These are phyloP conservation scores for Leishmania arabica DNA, from an alignment of 208 protist species.

Conservation along the genomic window DNA sequence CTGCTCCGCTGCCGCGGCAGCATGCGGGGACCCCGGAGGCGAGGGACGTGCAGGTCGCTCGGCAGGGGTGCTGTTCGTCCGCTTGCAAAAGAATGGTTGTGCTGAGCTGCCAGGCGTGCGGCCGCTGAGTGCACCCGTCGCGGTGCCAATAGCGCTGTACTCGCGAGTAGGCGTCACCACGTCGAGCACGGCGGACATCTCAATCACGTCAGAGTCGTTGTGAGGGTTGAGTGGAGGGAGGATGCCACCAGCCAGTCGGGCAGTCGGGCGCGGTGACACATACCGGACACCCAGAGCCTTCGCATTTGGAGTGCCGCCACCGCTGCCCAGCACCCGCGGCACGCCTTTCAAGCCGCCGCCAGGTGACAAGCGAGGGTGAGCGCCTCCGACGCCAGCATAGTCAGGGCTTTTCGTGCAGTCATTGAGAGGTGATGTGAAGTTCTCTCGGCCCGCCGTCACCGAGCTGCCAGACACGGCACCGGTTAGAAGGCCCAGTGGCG, in stretches of 20 bases:
- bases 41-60: conserved; percentile 9
- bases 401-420: conserved; percentile 1
- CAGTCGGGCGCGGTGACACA: conserved; percentile 15
- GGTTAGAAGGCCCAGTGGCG: conserved; percentile 7
- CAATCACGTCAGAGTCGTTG: conserved; percentile 32
- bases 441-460: conserved; percentile 5
- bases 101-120: not conserved
- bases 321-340: conserved; percentile 7
- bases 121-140: not conserved
- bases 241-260: conserved; percentile 35
- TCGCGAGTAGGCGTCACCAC: conserved; percentile 20
- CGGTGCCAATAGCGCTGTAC: conserved; percentile 1
- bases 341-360: not conserved
- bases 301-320: conserved; percentile 3
- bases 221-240: conserved; percentile 34
- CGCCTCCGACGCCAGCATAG: conserved; percentile 1
- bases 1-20: conserved; percentile 24
- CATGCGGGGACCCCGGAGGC: conserved; percentile 3
- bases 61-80: conserved; percentile 21
- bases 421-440: not conserved
- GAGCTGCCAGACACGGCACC: conserved; percentile 7
- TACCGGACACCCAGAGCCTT: not conserved
- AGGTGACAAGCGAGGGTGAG: not conserved
- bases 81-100: conserved; percentile 1
- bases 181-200: conserved; percentile 44